Base-by-base conservation (phyloP, 1,284 basidiomycete species). In the Pascua guehoae region DNA sequence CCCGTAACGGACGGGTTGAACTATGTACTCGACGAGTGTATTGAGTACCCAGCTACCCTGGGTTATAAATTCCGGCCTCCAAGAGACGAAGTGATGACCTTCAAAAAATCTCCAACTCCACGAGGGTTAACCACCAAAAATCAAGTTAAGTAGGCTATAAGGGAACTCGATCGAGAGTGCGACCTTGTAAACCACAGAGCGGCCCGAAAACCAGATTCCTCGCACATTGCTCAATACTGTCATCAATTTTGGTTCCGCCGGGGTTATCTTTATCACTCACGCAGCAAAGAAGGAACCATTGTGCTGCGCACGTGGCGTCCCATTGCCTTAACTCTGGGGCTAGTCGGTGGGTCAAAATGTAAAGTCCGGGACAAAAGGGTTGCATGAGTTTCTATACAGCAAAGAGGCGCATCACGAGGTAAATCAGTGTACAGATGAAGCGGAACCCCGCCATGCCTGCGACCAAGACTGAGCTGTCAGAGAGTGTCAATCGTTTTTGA, bases 41-140 rank as follows among this genome's bases (percentile, higher is more conserved):
- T n/a, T n/a, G n/a, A n/a, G n/a, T n/a, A n/a, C n/a, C n/a, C n/a
- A n/a, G n/a, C n/a, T n/a, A n/a, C n/a, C n/a, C n/a, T n/a, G n/a
- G n/a, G n/a, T n/a, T n/a, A n/a, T n/a, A n/a, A n/a, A n/a, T n/a
- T n/a, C n/a, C n/a, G n/a, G n/a, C n/a, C n/a, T n/a, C n/a, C n/a
- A n/a, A n/a, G n/a, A n/a, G n/a, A n/a, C n/a, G n/a, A n/a, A n/a
- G 24, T 32, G 24, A 32, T 32, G 24, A 32, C 3, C 24, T 32
- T 32, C n/a, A 98, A 78, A 98, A 97, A 53, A 98, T 81, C 79
- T 91, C 98, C 73, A 91, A 96, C 72, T 96, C 97, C 17, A 89
- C 93, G 52, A 94, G 83, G 47, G 70, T 65, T 75, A 98, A 96
- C 95, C 95, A 98, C 91, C 83, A 70, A 96, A 95, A 51, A 89